Percentiles rank a stretch among this genome's conserved stretches.
These are phyloP conservation scores for Rhizopus arrhizus DNA, from an alignment of 371 early-diverging fungal genomes.

Conservation along the genomic window DNA sequence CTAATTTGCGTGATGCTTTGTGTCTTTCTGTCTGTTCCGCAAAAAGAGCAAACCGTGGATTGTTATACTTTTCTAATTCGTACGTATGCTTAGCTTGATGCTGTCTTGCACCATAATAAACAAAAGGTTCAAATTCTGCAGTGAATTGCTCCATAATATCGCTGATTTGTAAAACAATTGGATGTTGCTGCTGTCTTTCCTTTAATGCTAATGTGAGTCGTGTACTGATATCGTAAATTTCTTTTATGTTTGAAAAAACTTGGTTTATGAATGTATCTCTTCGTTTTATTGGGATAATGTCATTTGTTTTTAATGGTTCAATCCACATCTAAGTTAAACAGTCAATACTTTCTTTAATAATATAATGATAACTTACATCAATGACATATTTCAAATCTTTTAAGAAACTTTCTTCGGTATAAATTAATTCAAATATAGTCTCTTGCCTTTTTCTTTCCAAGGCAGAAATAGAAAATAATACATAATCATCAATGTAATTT, in stretches of 20 bases:
- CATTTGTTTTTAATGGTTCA: slow-evolving; percentile 65
- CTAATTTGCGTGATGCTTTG: slow-evolving; percentile 74
- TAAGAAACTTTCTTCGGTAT: slow-evolving; percentile 86
- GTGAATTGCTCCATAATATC: slow-evolving; percentile 81
- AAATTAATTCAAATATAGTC: slow-evolving; percentile 85
- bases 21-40: slow-evolving; percentile 67
- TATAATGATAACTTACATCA: slow-evolving; percentile 11
- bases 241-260: slow-evolving; percentile 82
- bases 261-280: slow-evolving; percentile 70
- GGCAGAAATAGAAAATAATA: slow-evolving; percentile 70
- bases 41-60: slow-evolving; percentile 40
- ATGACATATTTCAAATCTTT: slow-evolving; percentile 56
- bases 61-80: slow-evolving; percentile 38
- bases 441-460: slow-evolving; percentile 84
- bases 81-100: slow-evolving; percentile 65
- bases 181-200: slow-evolving; percentile 72
- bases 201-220: slow-evolving; percentile 69
- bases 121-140: slow-evolving; percentile 73
- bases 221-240: slow-evolving; percentile 73
- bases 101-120: slow-evolving; percentile 87
- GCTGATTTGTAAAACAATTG: slow-evolving; percentile 81
- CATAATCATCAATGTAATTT: slow-evolving; percentile 63
- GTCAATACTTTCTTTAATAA: background rate
- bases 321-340: slow-evolving; percentile 66
- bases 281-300: slow-evolving; percentile 65